Evolutionary conservation across 768 basidiomycete species (phyloP), one percentile per base, ranked within the genome.

Genomic region (Austroboletus festivus): DNA sequence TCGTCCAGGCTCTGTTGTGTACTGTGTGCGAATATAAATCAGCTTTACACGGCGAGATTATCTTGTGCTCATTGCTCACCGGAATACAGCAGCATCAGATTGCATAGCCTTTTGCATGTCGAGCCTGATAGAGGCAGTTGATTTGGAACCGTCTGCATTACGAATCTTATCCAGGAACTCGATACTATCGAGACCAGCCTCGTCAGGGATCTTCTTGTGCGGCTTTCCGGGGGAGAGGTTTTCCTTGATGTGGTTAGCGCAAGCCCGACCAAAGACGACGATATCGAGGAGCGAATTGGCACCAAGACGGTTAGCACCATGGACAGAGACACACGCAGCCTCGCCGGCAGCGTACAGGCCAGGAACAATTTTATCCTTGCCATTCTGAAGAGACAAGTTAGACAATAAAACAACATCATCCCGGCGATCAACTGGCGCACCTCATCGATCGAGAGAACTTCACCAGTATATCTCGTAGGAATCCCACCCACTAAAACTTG

Each of bases 41-140:
- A 49, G 39, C 18, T 46, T 44, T 35, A 47, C 18, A 38, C 5
- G n/a, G 11, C 22, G 26, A 48, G 12, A 24, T 21, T 16, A 22
- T n/a, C 19, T 15, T 16, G 34, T 10, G 16, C 16, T n/a, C 12
- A 5, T 8, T 15, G 61, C 70, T 12, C 48, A 85, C 83, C 92
- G 79, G 83, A 99, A 99, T 53, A 99, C 95, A 56, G 95, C 95
- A 37, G 95, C 95, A 69, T 99, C 95, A 42, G 86, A 70, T 70
- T 98, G 93, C 94, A 98, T 98, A 33, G 93, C 91, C 77, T 97
- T 98, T 71, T 99, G 96, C 93, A 99, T 93, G 64, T 91, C 86
- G 42, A 96, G 68, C 54, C 96, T 82, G 64, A 98, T 87, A 63
- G 93, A 81, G 13, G 93, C 86, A 30, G 96, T 99, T 26, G 89